Base-by-base conservation (phyloP, 2,329 filamentous ascomycete genomes). In the Cryphonectria carpinicola region DNA sequence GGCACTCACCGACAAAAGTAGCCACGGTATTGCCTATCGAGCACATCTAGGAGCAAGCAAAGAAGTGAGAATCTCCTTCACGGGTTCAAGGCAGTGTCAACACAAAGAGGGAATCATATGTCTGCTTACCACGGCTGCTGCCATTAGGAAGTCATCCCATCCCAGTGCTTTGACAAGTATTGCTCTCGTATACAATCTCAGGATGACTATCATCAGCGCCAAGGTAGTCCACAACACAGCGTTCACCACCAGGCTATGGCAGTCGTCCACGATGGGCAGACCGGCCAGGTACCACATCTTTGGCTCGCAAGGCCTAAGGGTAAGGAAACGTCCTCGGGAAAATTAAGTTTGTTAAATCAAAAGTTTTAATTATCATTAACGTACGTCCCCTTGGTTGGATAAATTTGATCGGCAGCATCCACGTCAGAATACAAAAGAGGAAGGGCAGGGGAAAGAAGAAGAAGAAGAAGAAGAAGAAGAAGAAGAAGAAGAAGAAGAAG, bases 91-190 rank as follows among this genome's bases (percentile, higher is more conserved):
- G 11, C 13, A 4, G 37, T 54, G 19, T 1, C n/a, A 25, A 13
- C 32, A 54, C 13, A 43, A 10, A 39, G n/a, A 13, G n/a, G 13
- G 32, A 35, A 7, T 13, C 37, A 52, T 5, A 10, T 61, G 14
- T 17, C 4, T 11, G 68, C 74, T 70, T 56, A 75, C 73, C 71
- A 76, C 73, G 6, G 74, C 68, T 6, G 61, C 49, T 10, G 69
- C 63, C 46, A 76, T 76, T 4, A 75, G 66, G 8, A 37, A 72
- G 39, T 76, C 75, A 37, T 76, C 75, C 19, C 64, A 71, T 14
- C 75, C 75, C 19, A 73, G 35, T 25, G 72, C 74, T 43, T 71
- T 73, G 13, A 76, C 62, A 32, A 76, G 22, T 22, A 75, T 46
- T 8, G 43, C 39, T 58, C 75, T 68, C 10, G 75, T 75, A 39